These are phyloP conservation scores for Trametes gibbosa DNA, from an alignment of 768 basidiomycete genomes.

Conservation along the genomic window DNA sequence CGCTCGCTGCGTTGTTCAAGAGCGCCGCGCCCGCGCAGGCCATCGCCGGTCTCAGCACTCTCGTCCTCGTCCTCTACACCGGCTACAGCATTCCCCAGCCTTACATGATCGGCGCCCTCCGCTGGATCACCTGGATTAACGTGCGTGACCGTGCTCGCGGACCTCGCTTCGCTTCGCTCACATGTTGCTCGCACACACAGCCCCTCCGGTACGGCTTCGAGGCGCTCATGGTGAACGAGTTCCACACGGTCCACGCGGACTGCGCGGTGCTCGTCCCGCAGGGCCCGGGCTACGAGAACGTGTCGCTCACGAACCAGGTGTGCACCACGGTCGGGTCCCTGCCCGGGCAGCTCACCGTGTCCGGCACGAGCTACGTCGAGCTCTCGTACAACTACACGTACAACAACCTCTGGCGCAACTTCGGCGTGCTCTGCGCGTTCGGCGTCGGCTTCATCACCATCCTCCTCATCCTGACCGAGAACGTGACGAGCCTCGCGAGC, in stretches of 20 bases:
- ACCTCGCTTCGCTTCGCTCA: too few relatives aligned
- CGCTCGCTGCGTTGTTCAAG: conserved; percentile 57
- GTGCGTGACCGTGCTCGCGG: too few relatives aligned
- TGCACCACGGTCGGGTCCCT: conserved; percentile 70
- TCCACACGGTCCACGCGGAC: conserved; percentile 61
- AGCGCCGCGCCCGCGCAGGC: conserved; percentile 62
- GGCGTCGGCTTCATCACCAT: conserved; percentile 52
- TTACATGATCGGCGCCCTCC: conserved; percentile 65
- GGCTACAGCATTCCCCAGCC: conserved; percentile 61
- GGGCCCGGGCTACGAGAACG: conserved; percentile 58
- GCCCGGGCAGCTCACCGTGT: conserved; percentile 57
- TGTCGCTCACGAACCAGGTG: conserved; percentile 63
- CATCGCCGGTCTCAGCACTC: conserved; percentile 48
- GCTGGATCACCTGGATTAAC: conserved; percentile 66
- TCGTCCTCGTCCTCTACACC: conserved; percentile 55
- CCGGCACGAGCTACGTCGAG: conserved; percentile 55
- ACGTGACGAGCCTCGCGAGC: conserved; percentile 37
- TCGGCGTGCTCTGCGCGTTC: conserved; percentile 70
- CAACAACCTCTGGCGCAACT: conserved; percentile 57
- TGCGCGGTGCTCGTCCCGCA: conserved; percentile 60
- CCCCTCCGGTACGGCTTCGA: conserved; percentile 75
- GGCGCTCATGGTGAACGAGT: conserved; percentile 76
- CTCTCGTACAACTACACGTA: conserved; percentile 42
- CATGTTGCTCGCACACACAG: conserved; percentile 31
- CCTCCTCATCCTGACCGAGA: conserved; percentile 60